Conservation (phyloP, 257 asterid genomes). For the Cinchona pubescens region DNA sequence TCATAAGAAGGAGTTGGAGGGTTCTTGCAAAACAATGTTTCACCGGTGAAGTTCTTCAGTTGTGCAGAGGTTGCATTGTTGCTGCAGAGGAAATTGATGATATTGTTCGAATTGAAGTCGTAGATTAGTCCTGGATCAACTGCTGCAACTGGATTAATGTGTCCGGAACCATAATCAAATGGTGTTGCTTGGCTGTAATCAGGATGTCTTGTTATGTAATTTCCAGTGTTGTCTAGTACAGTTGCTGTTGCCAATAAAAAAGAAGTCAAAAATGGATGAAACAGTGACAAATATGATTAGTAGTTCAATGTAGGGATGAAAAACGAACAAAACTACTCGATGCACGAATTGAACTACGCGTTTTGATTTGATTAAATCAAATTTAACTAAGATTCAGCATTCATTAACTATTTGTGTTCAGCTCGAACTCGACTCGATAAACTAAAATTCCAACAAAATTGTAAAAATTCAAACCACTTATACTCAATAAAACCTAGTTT, state of each 20-base stretch:
- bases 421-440: too few species aligned
- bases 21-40: slow-evolving; percentile 31
- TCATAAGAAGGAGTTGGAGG: slow-evolving; percentile 31
- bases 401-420: too few species aligned
- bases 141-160: slow-evolving; percentile 54
- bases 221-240: slow-evolving; percentile 21
- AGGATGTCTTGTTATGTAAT: slow-evolving; percentile 43
- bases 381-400: too few species aligned
- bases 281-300: too few species aligned
- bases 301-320: too few species aligned
- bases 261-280: not conserved
- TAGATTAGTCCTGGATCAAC: slow-evolving; percentile 56
- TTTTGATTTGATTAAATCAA: too few species aligned
- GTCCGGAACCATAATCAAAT: slow-evolving; percentile 61
- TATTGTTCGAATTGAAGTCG: slow-evolving; percentile 37
- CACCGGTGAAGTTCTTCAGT: slow-evolving; percentile 49
- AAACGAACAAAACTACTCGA: too few species aligned
- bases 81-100: slow-evolving; percentile 54
- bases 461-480: too few species aligned
- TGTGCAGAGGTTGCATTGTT: slow-evolving; percentile 50
- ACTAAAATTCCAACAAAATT: too few species aligned
- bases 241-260: slow-evolving; percentile 16
- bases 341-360: too few species aligned
- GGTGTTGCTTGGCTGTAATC: slow-evolving; percentile 39
- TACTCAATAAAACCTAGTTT: too few species aligned